Evolutionary conservation across 148 eudicot genomes (phyloP).

Genomic region (Camellia sinensis): DNA sequence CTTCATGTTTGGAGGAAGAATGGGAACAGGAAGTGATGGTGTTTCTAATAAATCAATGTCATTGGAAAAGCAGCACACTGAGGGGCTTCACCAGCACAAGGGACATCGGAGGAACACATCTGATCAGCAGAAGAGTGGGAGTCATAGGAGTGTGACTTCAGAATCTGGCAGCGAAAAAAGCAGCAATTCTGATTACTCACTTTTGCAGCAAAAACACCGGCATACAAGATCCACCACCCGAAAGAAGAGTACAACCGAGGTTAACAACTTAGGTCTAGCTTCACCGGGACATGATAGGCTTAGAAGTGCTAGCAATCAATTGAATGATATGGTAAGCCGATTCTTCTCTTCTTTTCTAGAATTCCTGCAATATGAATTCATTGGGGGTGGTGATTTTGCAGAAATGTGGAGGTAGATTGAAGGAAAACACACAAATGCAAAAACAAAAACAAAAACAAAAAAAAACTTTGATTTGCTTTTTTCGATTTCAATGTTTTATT

Average conservation of each 20-base stretch:
- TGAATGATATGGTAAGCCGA: conserved; percentile 32
- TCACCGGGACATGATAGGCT: conserved; percentile 9
- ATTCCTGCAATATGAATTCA: not conserved
- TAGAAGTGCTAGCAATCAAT: conserved; percentile 12
- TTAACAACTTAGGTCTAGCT: conserved; percentile 13
- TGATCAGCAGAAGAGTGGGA: conserved; percentile 6
- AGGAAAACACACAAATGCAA: not conserved
- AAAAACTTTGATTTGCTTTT: not conserved
- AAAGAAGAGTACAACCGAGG: conserved; percentile 21
- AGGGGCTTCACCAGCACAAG: not conserved
- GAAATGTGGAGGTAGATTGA: not conserved
- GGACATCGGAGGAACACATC: conserved; percentile 6
- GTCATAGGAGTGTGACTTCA: conserved; percentile 8
- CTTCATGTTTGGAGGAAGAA: conserved; percentile 13
- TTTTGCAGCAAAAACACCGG: conserved; percentile 1
- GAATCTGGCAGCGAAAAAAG: conserved; percentile 27
- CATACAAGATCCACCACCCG: conserved; percentile 4
- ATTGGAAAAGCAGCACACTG: not conserved
- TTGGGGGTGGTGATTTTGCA: not conserved
- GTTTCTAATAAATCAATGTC: not conserved
- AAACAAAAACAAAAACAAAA: not conserved
- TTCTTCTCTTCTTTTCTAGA: not conserved
- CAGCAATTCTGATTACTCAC: conserved; percentile 20
- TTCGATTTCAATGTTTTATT: not conserved
- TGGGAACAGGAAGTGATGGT: not conserved